These are phyloP conservation scores for Pholiota adiposa DNA, from an alignment of 1,284 basidiomycete species.

Conservation along the genomic window DNA sequence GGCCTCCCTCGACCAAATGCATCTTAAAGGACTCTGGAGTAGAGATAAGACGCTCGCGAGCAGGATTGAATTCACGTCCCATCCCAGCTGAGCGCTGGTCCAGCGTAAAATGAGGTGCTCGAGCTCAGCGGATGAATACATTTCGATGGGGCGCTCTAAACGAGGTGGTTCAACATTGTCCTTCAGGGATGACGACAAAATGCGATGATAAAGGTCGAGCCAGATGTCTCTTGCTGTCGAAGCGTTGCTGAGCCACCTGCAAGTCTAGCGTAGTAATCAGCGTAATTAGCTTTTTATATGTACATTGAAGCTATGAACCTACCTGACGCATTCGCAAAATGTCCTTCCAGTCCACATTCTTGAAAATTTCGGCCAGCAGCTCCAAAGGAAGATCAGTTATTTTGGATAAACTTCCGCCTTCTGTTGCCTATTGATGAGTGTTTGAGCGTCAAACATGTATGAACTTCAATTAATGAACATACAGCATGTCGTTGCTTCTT, in stretches of 20 bases:
- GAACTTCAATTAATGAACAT: no score
- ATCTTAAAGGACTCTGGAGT: neutral
- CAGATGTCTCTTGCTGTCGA: neutral
- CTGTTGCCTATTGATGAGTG: no score
- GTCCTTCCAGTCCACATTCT: no score
- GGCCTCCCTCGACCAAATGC: neutral
- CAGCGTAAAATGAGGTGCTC: constrained; percentile 6
- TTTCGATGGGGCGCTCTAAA: constrained; percentile 1
- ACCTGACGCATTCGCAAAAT: no score
- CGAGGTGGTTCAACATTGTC: neutral
- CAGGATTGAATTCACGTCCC: neutral
- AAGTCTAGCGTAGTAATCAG: neutral
- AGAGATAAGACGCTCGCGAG: neutral
- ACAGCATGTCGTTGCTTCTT: no score
- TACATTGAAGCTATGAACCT: no score
- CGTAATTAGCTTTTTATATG: no score
- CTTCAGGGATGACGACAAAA: neutral
- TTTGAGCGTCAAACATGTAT: no score
- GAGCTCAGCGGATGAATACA: constrained; percentile 9
- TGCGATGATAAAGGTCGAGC: neutral
- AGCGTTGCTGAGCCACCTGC: neutral
- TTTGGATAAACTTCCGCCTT: no score
- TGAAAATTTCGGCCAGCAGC: no score
- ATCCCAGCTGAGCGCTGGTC: constrained; percentile 1
- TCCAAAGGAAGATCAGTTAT: no score